Evolutionary conservation across 495 filamentous ascomycete genomes (phyloP), one percentile per base, ranked within the genome.

Genomic region (Cercophora sp.): DNA sequence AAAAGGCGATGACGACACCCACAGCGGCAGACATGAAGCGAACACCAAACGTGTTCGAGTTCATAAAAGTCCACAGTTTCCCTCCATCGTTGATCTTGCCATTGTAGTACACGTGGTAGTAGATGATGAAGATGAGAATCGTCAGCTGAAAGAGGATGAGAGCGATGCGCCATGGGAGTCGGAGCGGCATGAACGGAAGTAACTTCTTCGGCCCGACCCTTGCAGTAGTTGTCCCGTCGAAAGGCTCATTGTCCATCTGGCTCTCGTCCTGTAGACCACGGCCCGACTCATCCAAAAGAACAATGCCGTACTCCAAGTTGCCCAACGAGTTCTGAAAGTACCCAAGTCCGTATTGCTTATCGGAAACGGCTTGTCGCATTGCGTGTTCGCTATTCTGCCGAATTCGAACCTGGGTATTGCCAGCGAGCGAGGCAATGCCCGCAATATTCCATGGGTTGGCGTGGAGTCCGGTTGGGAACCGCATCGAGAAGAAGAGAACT

Each of bases 361-460:
- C 32, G 8, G 43, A 47, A 13, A 68, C 34, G 0, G 52, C 55
- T 20, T 26, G 42, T 25, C 31, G 35, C 50, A 69, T 61, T 0
- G 26, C 45, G 13, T 8, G n/a, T 47, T 61, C 58, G 42, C 48
- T 50, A 22, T 42, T 49, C 37, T 63, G 58, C n/a, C 34, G 35
- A 9, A 65, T 55, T 23, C 60, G 53, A 4, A 65, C 32, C 22
- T 44, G 29, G 6, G 39, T 13, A 18, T 53, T 57, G 11, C 58
- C 35, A 6, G 55, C 57, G 34, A 71, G 35, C 5, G 64, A 60
- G 5, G 66, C 66, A 5, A 67, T 60, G 10, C 68, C 63, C 1
- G 64, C 66, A 5, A 71, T 43, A 19, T 48, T 66, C 68, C 68
- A 71, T 11, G 68, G 68, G 18, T 69, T 63, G 8, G 64, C 55